Base-by-base conservation (phyloP, 768 basidiomycete genomes). In the Tubosaeta sp. region DNA sequence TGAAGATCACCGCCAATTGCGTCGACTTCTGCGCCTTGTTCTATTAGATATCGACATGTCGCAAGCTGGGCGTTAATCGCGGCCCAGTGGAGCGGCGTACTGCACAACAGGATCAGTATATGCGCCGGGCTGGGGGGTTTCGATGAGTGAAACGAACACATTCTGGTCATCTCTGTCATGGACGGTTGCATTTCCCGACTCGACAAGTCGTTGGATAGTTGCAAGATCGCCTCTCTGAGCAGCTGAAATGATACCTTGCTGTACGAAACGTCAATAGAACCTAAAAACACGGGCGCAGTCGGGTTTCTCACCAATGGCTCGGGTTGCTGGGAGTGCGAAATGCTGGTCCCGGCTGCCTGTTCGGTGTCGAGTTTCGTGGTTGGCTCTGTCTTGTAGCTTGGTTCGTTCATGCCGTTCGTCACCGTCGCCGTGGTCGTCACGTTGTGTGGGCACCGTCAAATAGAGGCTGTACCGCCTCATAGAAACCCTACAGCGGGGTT, bases 61-160 rank as follows among this genome's bases (percentile, higher is more conserved):
- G 83, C 77, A n/a, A 95, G 74, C 63, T 97, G 93, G 3, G 93
- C 94, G 61, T 97, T 97, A 64, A 98, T 97, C 1, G 94, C 87
- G 8, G 96, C 94, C 96, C 96, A 99, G 65, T 99, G 96, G 2
- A 99, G 80, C 2, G 96, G 87, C 0, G 94, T 95, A 55, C 67
- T 69, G 36, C 8, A 44, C 11, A 30, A 44, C 40, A 46, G 18
- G 18, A 22, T 65, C 42, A 54, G 55, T 36, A 19, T 51, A 22
- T 52, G 41, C 12, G 18, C 18, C 11, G 27, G 19, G 44, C 25
- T n/a, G 16, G 31, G 30, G 19, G 2, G 16, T 44, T 35, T 34
- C 19, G 24, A 32, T 4, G 51, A 48, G 29, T 24, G 11, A 21
- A 8, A 64, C 67, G 52, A 52, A 70, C 67, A 97, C 90, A 59